Conservation (phyloP, 2,329 filamentous ascomycete species). For the Chrysoporthe austroafricana region DNA sequence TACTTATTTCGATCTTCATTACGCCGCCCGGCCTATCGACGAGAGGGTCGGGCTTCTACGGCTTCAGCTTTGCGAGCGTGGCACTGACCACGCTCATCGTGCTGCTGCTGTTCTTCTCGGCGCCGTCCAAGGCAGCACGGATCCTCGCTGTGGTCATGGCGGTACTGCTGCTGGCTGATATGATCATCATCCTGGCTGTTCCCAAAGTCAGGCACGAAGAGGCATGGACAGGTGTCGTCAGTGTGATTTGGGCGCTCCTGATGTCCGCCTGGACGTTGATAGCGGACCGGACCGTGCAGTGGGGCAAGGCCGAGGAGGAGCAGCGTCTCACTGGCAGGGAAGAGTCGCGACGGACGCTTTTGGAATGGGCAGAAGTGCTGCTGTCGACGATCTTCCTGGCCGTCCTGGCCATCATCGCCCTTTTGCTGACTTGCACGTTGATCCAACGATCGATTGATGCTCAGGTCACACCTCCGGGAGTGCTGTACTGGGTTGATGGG, state of each 20-base stretch:
- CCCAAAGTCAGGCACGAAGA: slow-evolving; percentile 78
- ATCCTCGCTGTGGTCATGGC: slow-evolving; percentile 72
- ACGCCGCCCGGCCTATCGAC: slow-evolving; percentile 86
- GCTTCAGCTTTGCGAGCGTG: slow-evolving; percentile 81
- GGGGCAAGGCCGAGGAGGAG: slow-evolving; percentile 93
- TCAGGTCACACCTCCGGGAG: slow-evolving; percentile 72
- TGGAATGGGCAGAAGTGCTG: slow-evolving; percentile 84
- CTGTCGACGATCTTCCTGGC: slow-evolving; percentile 72
- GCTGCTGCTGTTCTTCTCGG: slow-evolving; percentile 82
- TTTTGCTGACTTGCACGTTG: slow-evolving; percentile 80
- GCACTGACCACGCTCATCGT: slow-evolving; percentile 76
- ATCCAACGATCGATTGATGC: slow-evolving; percentile 81
- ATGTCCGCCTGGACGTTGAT: slow-evolving; percentile 79
- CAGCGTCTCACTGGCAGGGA: slow-evolving; percentile 86
- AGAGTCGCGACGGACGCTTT: slow-evolving; percentile 79
- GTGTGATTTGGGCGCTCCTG: slow-evolving; percentile 79
- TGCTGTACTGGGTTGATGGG: slow-evolving; percentile 78
- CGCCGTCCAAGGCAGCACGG: slow-evolving; percentile 79
- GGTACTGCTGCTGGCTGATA: slow-evolving; percentile 70
- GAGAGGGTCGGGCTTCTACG: slow-evolving; percentile 89
- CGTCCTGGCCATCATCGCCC: slow-evolving; percentile 67
- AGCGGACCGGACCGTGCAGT: slow-evolving; percentile 81
- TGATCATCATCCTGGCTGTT: slow-evolving; percentile 79
- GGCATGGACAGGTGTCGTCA: slow-evolving; percentile 87
- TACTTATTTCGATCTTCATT: slow-evolving; percentile 88